phyloP scores from a whole-genome alignment of 768 basidiomycete genomes.

The Coprinopsis marcescibilis region DNA sequence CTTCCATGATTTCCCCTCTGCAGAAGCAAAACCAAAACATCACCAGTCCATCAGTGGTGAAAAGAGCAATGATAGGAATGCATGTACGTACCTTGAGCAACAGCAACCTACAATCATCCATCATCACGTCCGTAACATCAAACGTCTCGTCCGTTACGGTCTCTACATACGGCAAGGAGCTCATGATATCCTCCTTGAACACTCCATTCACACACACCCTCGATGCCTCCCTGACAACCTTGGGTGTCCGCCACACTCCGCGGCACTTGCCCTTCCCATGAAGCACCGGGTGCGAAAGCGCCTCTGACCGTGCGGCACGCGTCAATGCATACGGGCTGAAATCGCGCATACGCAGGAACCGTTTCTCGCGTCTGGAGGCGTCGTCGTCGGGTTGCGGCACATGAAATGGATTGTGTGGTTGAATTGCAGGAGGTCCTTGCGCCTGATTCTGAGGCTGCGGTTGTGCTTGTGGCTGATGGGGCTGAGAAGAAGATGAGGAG shows the following conservation, averaged over 20 bases:
- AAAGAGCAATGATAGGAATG: background rate
- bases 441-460: slow-evolving; percentile 1
- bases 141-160: slow-evolving; percentile 41
- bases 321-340: slow-evolving; percentile 28
- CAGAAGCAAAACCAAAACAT: slow-evolving; percentile 7
- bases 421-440: slow-evolving; percentile 1
- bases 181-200: slow-evolving; percentile 42
- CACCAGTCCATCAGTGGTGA: slow-evolving; percentile 6
- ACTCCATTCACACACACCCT: slow-evolving; percentile 38
- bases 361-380: slow-evolving; percentile 3
- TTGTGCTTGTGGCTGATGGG: background rate
- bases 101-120: slow-evolving; percentile 47
- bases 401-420: no score
- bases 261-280: slow-evolving; percentile 24
- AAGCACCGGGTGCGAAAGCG: background rate
- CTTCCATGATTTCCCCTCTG: slow-evolving; percentile 34
- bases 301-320: slow-evolving; percentile 10
- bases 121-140: slow-evolving; percentile 51
- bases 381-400: no score
- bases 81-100: slow-evolving; percentile 37
- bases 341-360: slow-evolving; percentile 26
- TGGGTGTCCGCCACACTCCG: slow-evolving; percentile 24
- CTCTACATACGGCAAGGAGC: slow-evolving; percentile 46
- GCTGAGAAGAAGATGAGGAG: background rate
- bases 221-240: slow-evolving; percentile 36